Conservation (phyloP, 2,329 filamentous ascomycete species). For the Arthrinium phaeospermum region DNA sequence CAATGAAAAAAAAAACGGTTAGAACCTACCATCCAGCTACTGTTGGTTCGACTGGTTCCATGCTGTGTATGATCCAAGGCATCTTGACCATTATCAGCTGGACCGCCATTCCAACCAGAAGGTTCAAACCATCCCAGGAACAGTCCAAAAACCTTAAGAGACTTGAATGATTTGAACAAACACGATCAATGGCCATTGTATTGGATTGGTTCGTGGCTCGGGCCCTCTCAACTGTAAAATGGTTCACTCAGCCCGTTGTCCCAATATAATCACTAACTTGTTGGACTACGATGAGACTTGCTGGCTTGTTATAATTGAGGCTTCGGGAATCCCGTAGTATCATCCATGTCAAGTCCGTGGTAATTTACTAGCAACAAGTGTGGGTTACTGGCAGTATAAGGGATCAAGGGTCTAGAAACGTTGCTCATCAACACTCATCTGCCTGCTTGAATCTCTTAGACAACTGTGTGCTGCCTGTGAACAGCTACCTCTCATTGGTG, state of each 20-base stretch:
- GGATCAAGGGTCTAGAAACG: too few species aligned
- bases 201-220: neutral
- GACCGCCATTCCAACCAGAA: neutral
- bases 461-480: neutral
- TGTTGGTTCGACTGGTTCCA: neutral
- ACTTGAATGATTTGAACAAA: neutral
- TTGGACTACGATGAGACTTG: neutral
- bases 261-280: neutral
- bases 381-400: neutral
- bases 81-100: neutral
- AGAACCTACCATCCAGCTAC: neutral
- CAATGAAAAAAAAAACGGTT: neutral
- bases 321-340: neutral
- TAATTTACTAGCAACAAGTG: too few species aligned
- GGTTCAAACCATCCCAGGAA: neutral
- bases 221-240: neutral
- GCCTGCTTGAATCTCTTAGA: neutral
- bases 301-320: neutral
- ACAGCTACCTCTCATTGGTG: neutral
- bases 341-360: neutral
- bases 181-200: neutral
- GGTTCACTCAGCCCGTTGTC: neutral
- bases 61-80: neutral
- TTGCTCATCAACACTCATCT: neutral
- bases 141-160: neutral